Base-by-base conservation (phyloP, 1,139 yeast species). In the Debaryomyces sp. region DNA sequence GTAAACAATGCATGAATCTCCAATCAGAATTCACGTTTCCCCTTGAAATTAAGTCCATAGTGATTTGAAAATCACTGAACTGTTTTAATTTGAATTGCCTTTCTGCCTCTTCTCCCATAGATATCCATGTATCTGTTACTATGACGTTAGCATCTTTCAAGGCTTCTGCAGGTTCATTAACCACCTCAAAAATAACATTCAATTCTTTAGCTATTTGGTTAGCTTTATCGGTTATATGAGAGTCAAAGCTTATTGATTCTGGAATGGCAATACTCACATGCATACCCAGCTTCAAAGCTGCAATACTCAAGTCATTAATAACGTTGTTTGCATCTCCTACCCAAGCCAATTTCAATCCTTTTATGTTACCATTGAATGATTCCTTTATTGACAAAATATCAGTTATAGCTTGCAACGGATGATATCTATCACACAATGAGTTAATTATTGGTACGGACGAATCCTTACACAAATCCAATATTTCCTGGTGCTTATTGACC, bases 271-370 rank as follows among this genome's bases (percentile, higher is more conserved):
- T 78, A 1, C 89, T 62, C 21, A 89, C 92, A 53, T 81, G 76
- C 52, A 90, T 87, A 13, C 96, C 96, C 17, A 80, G 73, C 68
- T 85, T 88, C 61, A 88, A 77, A 32, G 91, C 81, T 6, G 95
- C 96, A 54, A 89, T 80, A 12, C 91, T 81, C 67, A 90, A 74
- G 66, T 90, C 97, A 64, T 90, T 90, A 53, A 90, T 83, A 37
- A 90, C 96, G 59, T 90, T 90, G 65, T 90, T 90, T 41, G 96
- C 84, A 62, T 90, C 97, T 48, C 97, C 97, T n/a, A 90, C 82
- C 97, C 97, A 90, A 1, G 96, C 84, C 47, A 90, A 69, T 60
- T 88, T 89, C 53, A 89, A 73, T 4, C 85, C 85, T 52, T 78
- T 62, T 22, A 75, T 63, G 5, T 58, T 55, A 3, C 78, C 81